phyloP scores from a whole-genome alignment of 352 stramenopile species.

The Aphanomyces cochlioides region DNA sequence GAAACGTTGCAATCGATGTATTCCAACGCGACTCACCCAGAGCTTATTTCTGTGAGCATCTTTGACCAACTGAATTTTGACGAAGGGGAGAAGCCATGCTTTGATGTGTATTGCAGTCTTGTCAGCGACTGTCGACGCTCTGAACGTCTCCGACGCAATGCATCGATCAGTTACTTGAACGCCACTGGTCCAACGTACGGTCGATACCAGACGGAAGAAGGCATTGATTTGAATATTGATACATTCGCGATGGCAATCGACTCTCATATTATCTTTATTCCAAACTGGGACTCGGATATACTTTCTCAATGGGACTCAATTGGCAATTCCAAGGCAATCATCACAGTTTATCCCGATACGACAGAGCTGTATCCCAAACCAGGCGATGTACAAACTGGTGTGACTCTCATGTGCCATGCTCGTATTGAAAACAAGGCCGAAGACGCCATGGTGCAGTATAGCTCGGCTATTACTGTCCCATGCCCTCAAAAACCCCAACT shows the following conservation, averaged over 20 bases:
- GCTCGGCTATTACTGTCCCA: conserved; percentile 37
- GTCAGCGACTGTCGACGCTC: conserved; percentile 20
- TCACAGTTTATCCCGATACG: conserved; percentile 76
- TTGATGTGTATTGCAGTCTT: conserved; percentile 14
- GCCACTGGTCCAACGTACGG: conserved; percentile 60
- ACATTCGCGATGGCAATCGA: conserved; percentile 78
- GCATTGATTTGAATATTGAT: conserved; percentile 50
- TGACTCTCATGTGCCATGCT: conserved; percentile 61
- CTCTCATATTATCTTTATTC: conserved; percentile 73
- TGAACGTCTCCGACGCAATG: conserved; percentile 30
- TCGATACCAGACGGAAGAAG: conserved; percentile 66
- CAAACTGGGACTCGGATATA: conserved; percentile 70
- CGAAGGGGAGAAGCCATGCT: conserved; percentile 11
- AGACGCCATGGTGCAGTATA: conserved; percentile 78
- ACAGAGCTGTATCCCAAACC: conserved; percentile 44
- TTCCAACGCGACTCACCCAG: background rate
- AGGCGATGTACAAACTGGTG: background rate
- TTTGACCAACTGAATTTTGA: conserved; percentile 20
- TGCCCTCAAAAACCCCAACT: conserved; percentile 29
- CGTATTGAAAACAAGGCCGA: conserved; percentile 65
- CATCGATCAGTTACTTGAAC: conserved; percentile 58
- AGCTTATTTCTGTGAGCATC: conserved; percentile 18
- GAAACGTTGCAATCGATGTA: conserved; percentile 21
- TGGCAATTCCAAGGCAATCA: conserved; percentile 65
- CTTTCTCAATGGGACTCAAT: conserved; percentile 63